phyloP scores from a whole-genome alignment of 2,329 filamentous ascomycete species.

The Aspergillus pseudoglaucus region DNA sequence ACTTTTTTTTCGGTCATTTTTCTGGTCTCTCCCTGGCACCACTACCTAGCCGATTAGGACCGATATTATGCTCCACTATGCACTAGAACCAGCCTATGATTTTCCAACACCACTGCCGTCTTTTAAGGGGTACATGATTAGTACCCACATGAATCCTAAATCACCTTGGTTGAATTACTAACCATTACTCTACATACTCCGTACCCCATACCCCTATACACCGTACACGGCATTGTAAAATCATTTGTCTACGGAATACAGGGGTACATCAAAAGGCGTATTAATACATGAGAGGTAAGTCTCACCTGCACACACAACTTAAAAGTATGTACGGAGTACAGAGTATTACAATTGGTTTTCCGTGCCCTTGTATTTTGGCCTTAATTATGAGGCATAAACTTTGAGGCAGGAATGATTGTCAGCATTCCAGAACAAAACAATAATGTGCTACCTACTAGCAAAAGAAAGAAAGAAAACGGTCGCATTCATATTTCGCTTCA shows the following conservation, averaged over 20 bases:
- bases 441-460: no score
- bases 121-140: not conserved
- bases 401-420: no score
- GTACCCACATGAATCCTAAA: not conserved
- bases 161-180: not conserved
- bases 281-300: no score
- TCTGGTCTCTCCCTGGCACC: constrained; percentile 23
- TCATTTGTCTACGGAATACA: not conserved
- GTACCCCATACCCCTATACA: not conserved
- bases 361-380: not conserved
- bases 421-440: no score
- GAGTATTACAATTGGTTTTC: not conserved
- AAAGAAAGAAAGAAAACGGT: no score
- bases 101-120: not conserved
- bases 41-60: constrained; percentile 27
- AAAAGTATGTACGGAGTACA: not conserved
- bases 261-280: not conserved
- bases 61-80: constrained; percentile 6
- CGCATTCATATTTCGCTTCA: no score
- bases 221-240: not conserved
- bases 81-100: not conserved
- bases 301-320: no score
- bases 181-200: not conserved
- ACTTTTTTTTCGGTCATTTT: constrained; percentile 5
- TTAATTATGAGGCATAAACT: no score